Percentiles rank a stretch among this genome's conserved stretches.
Evolutionary conservation across 208 protist genomes (phyloP).

Genomic region (Novymonas esmeraldas): DNA sequence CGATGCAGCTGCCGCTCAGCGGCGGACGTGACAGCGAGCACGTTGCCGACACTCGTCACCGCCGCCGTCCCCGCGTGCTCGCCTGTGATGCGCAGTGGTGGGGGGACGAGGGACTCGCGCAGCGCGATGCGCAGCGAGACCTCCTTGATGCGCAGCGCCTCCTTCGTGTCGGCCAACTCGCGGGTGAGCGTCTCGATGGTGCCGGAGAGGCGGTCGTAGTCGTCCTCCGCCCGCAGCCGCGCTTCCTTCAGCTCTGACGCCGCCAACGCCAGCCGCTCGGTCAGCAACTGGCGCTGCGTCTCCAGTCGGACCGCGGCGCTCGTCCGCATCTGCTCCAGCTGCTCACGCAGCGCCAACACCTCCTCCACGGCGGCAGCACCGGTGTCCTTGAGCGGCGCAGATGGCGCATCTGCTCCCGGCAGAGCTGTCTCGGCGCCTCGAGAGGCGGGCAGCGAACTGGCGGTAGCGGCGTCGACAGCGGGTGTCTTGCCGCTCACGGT

Average conservation of each 20-base stretch:
- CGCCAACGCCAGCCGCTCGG: constrained; percentile 26
- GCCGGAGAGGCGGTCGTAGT: constrained; percentile 25
- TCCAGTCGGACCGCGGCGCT: constrained; percentile 24
- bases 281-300: constrained; percentile 34
- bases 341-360: constrained; percentile 9
- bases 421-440: not conserved
- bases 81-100: constrained; percentile 4
- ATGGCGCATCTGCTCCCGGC: not conserved
- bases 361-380: not conserved
- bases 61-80: not conserved
- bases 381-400: not conserved
- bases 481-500: not conserved
- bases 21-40: too few species aligned
- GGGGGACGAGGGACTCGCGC: constrained; percentile 22
- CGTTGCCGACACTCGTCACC: too few species aligned
- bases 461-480: too few species aligned
- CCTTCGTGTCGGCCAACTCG: constrained; percentile 28
- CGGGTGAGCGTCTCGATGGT: constrained; percentile 19
- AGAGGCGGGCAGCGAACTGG: too few species aligned
- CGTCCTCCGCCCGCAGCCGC: constrained; percentile 30
- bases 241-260: constrained; percentile 29
- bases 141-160: constrained; percentile 43
- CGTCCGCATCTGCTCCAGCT: constrained; percentile 20
- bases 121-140: constrained; percentile 51
- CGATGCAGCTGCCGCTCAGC: not conserved